Percentiles rank a stretch among this genome's conserved stretches.
Conservation (phyloP, 2,329 filamentous ascomycete genomes). For the Chaetomium olivaceum region DNA sequence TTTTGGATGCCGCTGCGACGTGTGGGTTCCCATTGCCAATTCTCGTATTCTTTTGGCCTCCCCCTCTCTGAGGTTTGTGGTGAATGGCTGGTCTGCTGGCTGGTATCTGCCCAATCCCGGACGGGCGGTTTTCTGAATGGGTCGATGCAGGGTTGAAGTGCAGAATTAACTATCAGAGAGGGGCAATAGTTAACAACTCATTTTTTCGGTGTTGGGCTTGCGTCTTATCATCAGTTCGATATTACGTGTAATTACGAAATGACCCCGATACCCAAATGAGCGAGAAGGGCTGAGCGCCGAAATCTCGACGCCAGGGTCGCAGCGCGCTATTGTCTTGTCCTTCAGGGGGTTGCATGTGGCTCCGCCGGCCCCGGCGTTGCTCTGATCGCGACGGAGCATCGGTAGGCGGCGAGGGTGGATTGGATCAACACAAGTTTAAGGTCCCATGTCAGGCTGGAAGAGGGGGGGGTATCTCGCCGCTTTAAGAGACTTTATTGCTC, state of each 20-base stretch:
- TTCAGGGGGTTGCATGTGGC: conserved; percentile 9
- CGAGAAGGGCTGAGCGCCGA: not conserved
- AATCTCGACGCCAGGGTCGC: conserved; percentile 3
- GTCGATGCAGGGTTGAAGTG: not conserved
- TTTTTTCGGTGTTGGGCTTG: not conserved
- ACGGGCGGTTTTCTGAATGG: not conserved
- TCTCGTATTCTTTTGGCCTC: conserved; percentile 18
- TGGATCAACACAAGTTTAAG: not conserved
- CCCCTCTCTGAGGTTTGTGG: not conserved
- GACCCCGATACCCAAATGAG: not conserved
- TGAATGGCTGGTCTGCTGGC: conserved; percentile 10
- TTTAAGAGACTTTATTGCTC: conserved; percentile 17
- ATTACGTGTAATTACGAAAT: not conserved
- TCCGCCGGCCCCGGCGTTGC: not conserved
- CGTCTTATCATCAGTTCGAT: not conserved
- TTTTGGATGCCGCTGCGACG: conserved; percentile 16
- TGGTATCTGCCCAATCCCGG: conserved; percentile 1
- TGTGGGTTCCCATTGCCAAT: conserved; percentile 13
- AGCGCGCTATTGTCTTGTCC: conserved; percentile 12
- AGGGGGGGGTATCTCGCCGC: conserved; percentile 15
- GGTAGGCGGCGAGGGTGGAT: conserved; percentile 8
- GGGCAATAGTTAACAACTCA: not conserved
- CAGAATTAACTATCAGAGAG: not conserved
- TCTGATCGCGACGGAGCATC: conserved; percentile 1
- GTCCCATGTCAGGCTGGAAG: not conserved